Percentiles rank a stretch among this genome's conserved stretches.
Conservation (phyloP, 1,139 yeast species). For the Meyerozyma guilliermondii region DNA sequence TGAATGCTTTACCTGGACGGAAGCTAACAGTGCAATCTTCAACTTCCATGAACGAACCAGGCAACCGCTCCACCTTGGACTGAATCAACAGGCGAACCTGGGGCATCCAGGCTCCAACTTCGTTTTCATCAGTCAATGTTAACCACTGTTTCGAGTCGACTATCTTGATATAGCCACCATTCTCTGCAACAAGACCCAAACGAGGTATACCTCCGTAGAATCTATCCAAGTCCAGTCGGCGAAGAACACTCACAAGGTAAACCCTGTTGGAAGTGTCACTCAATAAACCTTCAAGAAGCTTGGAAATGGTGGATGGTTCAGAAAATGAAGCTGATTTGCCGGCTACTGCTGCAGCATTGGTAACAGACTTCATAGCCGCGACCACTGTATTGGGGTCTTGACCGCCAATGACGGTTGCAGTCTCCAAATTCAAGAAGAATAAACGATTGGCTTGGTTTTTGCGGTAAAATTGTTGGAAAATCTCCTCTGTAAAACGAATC, state of each 20-base stretch:
- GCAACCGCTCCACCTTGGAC: conserved; percentile 71
- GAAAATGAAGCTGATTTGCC: conserved; percentile 26
- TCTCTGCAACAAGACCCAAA: conserved; percentile 83
- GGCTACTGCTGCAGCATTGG: conserved; percentile 12
- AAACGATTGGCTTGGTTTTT: conserved; percentile 34
- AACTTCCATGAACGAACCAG: conserved; percentile 68
- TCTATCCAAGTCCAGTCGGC: conserved; percentile 59
- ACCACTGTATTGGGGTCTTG: conserved; percentile 4
- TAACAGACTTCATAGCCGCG: conserved; percentile 4
- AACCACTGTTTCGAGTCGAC: conserved; percentile 58
- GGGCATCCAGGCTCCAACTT: conserved; percentile 55
- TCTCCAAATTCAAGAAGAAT: conserved; percentile 52
- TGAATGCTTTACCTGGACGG: conserved; percentile 57
- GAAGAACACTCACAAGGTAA: conserved; percentile 64
- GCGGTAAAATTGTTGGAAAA: conserved; percentile 34
- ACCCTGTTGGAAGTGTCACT: conserved; percentile 54
- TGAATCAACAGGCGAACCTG: conserved; percentile 55
- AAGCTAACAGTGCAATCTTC: conserved; percentile 75
- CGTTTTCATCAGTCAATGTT: conserved; percentile 51
- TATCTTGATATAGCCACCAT: conserved; percentile 71
- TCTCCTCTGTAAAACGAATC: conserved; percentile 21
- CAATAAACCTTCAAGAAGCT: conserved; percentile 46
- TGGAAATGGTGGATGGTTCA: conserved; percentile 46
- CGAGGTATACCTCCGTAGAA: conserved; percentile 62
- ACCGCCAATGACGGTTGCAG: conserved; percentile 23